A percentile compares a stretch with the other conserved stretches of the same genome.
phyloP scores from a whole-genome alignment of 2,329 filamentous ascomycete species.

The Claviceps purpurea region DNA sequence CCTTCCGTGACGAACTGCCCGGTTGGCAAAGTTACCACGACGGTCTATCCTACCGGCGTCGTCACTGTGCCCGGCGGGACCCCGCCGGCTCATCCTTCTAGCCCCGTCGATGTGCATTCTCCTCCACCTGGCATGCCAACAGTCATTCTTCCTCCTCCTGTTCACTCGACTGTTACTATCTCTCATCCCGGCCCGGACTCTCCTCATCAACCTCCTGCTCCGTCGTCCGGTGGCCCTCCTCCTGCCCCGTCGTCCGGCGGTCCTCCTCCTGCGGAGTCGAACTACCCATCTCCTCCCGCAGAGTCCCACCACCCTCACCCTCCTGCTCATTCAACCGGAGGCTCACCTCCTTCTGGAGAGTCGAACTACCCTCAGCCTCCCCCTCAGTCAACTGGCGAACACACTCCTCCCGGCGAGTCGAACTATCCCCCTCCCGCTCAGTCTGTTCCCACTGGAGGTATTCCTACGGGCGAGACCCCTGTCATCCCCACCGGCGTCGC shows the following conservation, averaged over 20 bases:
- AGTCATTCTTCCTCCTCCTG: neutral
- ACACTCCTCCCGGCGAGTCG: neutral
- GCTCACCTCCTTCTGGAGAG: neutral
- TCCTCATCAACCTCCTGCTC: neutral
- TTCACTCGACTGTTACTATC: neutral
- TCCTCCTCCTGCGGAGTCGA: neutral
- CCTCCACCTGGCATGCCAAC: neutral
- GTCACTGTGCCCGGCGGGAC: conserved; percentile 13
- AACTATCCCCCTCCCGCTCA: neutral
- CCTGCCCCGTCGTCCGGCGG: too few relatives aligned
- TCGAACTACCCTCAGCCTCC: neutral
- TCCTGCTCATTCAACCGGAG: neutral
- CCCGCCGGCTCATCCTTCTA: too few relatives aligned
- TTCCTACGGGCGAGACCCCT: neutral
- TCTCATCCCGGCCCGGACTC: conserved; percentile 1
- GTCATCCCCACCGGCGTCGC: neutral
- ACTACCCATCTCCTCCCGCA: neutral
- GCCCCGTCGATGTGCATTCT: neutral
- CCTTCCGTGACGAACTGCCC: conserved; percentile 18
- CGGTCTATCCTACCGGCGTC: conserved; percentile 16
- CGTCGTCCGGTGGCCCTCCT: too few relatives aligned
- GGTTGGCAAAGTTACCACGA: conserved; percentile 17
- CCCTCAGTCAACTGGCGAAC: neutral
- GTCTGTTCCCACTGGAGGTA: neutral
- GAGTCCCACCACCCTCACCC: neutral